Conservation (phyloP, 441 rosid species). For the Pelargonium myrrhifolium region DNA sequence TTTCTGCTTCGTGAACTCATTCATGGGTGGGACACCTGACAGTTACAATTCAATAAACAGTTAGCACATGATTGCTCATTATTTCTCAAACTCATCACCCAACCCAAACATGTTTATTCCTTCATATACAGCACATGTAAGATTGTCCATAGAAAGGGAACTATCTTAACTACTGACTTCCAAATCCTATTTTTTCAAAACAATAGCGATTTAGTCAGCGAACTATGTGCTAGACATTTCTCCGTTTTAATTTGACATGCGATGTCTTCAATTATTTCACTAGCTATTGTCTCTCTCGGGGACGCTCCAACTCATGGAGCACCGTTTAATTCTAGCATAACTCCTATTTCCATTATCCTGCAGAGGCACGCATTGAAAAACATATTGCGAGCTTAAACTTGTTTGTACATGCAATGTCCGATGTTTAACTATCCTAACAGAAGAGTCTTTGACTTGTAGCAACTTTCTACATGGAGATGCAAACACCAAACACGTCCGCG, state of each 20-base stretch:
- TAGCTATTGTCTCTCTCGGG: not conserved
- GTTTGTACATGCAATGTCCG: constrained; percentile 8
- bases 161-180: not conserved
- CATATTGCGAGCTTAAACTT: not conserved
- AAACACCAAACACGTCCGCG: not conserved
- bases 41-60: constrained; percentile 21
- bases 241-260: not conserved
- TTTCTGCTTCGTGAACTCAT: constrained; percentile 12
- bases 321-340: not conserved
- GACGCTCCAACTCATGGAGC: not conserved
- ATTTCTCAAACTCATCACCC: constrained; percentile 1
- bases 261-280: constrained; percentile 12
- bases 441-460: not conserved
- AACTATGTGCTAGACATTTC: not conserved
- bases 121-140: not conserved
- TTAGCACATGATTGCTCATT: constrained; percentile 8
- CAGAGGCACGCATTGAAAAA: too few species aligned
- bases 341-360: not conserved
- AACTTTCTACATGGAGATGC: not conserved
- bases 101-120: not conserved
- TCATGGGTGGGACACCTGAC: constrained; percentile 17
- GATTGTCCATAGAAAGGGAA: not conserved
- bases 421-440: not conserved
- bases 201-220: too few species aligned
- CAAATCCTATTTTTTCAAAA: not conserved